These are phyloP conservation scores for Aspergillus ustus DNA, from an alignment of 2,329 filamentous ascomycete species.

Conservation along the genomic window DNA sequence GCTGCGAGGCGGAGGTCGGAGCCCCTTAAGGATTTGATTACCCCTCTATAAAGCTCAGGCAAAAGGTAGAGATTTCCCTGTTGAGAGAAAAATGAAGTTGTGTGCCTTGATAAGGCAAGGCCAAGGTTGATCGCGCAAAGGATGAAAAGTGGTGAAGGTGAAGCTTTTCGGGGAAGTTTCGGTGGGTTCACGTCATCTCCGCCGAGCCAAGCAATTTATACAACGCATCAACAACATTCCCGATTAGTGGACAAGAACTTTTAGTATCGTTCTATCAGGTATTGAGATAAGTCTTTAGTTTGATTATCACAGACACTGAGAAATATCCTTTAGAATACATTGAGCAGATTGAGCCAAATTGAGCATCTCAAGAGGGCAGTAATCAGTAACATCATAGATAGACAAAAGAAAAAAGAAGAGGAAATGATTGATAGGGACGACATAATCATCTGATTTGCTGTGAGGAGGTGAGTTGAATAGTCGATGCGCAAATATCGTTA, in stretches of 20 bases:
- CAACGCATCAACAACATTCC: neutral
- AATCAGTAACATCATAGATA: too few relatives aligned
- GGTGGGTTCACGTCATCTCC: conserved; percentile 24
- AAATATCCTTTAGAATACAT: neutral
- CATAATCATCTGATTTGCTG: too few relatives aligned
- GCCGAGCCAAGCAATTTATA: conserved; percentile 8
- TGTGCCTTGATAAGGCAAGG: neutral
- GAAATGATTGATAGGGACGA: too few relatives aligned
- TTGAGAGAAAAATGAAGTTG: neutral
- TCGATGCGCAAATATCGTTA: too few relatives aligned
- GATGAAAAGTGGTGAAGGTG: conserved; percentile 20
- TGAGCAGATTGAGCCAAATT: neutral
- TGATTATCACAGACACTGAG: neutral
- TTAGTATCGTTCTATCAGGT: neutral
- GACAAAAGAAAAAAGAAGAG: too few relatives aligned
- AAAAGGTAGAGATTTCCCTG: neutral
- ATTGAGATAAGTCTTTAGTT: neutral
- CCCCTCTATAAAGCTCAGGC: neutral
- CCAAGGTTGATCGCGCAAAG: neutral
- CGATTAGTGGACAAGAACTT: neutral
- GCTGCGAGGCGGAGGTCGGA: neutral
- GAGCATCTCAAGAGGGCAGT: neutral
- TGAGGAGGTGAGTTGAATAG: too few relatives aligned
- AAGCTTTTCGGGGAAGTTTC: conserved; percentile 25
- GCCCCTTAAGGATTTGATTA: neutral